These are phyloP conservation scores for Alternaria tenuissima DNA, from an alignment of 2,329 filamentous ascomycete species.

Conservation along the genomic window DNA sequence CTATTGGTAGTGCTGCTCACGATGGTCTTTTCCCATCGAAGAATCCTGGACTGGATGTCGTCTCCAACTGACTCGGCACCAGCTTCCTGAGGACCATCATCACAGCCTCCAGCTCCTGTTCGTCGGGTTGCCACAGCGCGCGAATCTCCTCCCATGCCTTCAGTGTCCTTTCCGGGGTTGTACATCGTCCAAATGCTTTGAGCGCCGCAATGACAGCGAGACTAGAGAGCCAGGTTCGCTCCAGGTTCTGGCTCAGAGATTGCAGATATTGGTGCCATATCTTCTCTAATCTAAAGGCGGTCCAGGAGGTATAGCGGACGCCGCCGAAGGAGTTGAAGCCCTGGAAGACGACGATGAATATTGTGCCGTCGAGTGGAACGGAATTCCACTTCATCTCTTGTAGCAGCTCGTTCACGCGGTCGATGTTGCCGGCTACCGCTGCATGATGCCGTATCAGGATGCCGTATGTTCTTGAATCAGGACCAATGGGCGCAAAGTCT, in stretches of 20 bases:
- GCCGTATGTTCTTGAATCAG: slow-evolving; percentile 80
- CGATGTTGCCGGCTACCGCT: slow-evolving; percentile 72
- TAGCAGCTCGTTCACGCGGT: slow-evolving; percentile 74
- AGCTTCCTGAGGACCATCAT: slow-evolving; percentile 35
- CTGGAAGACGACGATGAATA: slow-evolving; percentile 83
- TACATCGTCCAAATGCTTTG: slow-evolving; percentile 68
- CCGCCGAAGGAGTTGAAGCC: slow-evolving; percentile 81
- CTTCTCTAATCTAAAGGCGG: slow-evolving; percentile 67
- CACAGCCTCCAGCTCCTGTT: slow-evolving; percentile 45
- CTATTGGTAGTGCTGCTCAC: neutral
- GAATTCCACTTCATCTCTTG: slow-evolving; percentile 77
- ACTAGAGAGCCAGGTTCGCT: slow-evolving; percentile 40
- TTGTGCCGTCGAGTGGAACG: slow-evolving; percentile 74
- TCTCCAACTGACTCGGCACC: slow-evolving; percentile 21
- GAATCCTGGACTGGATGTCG: neutral
- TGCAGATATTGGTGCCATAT: slow-evolving; percentile 41
- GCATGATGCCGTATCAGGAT: slow-evolving; percentile 81
- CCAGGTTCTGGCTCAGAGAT: slow-evolving; percentile 26
- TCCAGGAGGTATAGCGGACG: slow-evolving; percentile 74
- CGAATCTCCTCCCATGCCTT: slow-evolving; percentile 62
- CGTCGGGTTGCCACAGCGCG: slow-evolving; percentile 48
- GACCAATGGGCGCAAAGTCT: slow-evolving; percentile 69
- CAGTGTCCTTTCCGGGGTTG: slow-evolving; percentile 61
- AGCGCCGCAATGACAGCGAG: slow-evolving; percentile 42
- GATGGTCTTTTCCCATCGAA: slow-evolving; percentile 6